Evolutionary conservation across 345 rosid genomes (phyloP), one percentile per base, ranked within the genome.

Genomic region (Psidium guajava): DNA sequence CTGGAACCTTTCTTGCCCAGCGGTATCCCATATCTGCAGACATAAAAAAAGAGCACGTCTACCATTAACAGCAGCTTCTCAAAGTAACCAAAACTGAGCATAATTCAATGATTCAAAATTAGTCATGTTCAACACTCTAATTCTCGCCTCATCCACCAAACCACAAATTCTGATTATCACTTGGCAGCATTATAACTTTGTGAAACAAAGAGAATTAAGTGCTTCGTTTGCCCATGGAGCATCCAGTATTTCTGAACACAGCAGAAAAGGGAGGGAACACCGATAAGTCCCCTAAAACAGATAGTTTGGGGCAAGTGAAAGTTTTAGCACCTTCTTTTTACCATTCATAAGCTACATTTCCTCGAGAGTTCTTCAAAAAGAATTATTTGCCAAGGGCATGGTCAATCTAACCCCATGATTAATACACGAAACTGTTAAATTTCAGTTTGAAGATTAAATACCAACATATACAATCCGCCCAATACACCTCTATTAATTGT

Each of bases 11-110:
- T 91, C 92, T 58, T 91, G 92, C 27, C 92, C 90, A 81, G 91
- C 91, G 74, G 92, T 91, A 85, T 91, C 92, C 92, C 92, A 91
- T 81, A 89, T 89, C 92, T 89, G 86, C 58, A 27, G 52, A 82
- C 15, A 27, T 69, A 0, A 9, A 69, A 69, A 18, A 69, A 69
- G 42, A 69, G 47, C 47, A 20, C 7, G 3, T 69, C 47, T 69
- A 36, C 25, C 80, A 36, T 69, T 32, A 69, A 69, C 47, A 36
- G 24, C 25, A 2, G 24, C 80, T 69, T 69, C 80, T 9, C 47
- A 69, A 36, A 69, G 47, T 36, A 18, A 36, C 80, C 80, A 9
- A 69, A 69, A 69, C 44, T 36, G 3, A 36, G 36, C 36, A 36
- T 36, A 36, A 32, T 32, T 32, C 13, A 25, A 18, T 5, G 7